Conservation (phyloP, 331 rosid species). For the Quercus phellos region DNA sequence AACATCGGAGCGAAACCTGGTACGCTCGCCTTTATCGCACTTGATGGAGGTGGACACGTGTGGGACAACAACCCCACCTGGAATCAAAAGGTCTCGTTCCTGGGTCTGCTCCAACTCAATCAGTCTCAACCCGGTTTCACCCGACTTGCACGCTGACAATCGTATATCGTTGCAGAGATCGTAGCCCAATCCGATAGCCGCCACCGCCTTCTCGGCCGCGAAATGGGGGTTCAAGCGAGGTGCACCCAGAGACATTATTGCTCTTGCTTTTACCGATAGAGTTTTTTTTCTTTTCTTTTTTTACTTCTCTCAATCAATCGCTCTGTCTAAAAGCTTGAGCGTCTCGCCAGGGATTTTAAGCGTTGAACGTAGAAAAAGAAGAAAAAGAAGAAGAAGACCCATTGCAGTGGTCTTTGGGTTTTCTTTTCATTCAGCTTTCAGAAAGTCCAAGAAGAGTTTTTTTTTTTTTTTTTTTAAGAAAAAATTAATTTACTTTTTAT, state of each 20-base stretch:
- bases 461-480: neutral
- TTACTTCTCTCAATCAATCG: neutral
- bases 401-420: slow-evolving; percentile 13
- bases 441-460: neutral
- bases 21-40: slow-evolving; percentile 80
- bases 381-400: slow-evolving; percentile 6
- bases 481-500: neutral
- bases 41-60: slow-evolving; percentile 55
- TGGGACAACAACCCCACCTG: slow-evolving; percentile 54
- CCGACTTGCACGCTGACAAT: slow-evolving; percentile 42
- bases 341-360: neutral
- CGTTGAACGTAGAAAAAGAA: neutral
- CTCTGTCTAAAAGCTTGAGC: neutral
- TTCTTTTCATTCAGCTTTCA: neutral
- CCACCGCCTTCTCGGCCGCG: slow-evolving; percentile 72
- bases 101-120: slow-evolving; percentile 46
- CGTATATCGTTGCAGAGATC: slow-evolving; percentile 59
- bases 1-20: slow-evolving; percentile 61
- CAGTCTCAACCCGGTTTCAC: slow-evolving; percentile 37
- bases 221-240: slow-evolving; percentile 42
- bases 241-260: slow-evolving; percentile 25
- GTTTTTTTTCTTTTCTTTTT: too few relatives aligned
- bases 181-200: slow-evolving; percentile 69
- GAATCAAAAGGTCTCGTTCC: slow-evolving; percentile 54
- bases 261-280: neutral